These are phyloP conservation scores for Candida hungchunana DNA, from an alignment of 805 yeast species.

Conservation along the genomic window DNA sequence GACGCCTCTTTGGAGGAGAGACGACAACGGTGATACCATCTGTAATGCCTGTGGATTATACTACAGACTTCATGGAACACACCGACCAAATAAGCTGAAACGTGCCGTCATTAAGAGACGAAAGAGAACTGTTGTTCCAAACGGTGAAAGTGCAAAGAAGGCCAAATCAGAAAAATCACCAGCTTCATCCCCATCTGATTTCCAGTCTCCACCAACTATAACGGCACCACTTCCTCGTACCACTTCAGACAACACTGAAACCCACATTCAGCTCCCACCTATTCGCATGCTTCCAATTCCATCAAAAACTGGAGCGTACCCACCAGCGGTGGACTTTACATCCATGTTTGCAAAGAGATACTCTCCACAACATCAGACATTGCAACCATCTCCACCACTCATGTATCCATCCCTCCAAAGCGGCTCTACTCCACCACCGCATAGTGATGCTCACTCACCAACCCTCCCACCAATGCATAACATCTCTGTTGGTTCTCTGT, in stretches of 20 bases:
- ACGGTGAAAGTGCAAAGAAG: conserved; percentile 3
- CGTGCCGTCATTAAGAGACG: conserved; percentile 71
- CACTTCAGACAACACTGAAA: background rate
- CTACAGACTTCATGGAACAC: conserved; percentile 68
- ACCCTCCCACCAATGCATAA: conserved; percentile 12
- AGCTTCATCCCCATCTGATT: conserved; percentile 3
- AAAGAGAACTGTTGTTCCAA: conserved; percentile 37
- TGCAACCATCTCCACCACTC: conserved; percentile 4
- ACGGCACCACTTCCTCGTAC: conserved; percentile 1
- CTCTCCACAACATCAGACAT: conserved; percentile 1
- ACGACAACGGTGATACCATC: conserved; percentile 74
- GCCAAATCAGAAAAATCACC: conserved; percentile 6
- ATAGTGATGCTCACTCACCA: background rate
- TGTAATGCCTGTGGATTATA: conserved; percentile 89
- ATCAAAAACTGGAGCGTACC: conserved; percentile 15
- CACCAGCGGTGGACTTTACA: conserved; percentile 39
- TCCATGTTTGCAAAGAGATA: conserved; percentile 29
- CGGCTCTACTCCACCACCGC: background rate
- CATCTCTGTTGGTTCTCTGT: conserved; percentile 20
- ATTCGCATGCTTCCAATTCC: conserved; percentile 22
- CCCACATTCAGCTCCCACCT: conserved; percentile 22
- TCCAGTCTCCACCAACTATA: conserved; percentile 1
- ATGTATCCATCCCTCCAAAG: background rate
- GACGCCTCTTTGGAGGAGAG: conserved; percentile 85
- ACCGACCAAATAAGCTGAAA: conserved; percentile 74